Base-by-base conservation (phyloP, 331 rosid genomes). In the Quercus lobata region DNA sequence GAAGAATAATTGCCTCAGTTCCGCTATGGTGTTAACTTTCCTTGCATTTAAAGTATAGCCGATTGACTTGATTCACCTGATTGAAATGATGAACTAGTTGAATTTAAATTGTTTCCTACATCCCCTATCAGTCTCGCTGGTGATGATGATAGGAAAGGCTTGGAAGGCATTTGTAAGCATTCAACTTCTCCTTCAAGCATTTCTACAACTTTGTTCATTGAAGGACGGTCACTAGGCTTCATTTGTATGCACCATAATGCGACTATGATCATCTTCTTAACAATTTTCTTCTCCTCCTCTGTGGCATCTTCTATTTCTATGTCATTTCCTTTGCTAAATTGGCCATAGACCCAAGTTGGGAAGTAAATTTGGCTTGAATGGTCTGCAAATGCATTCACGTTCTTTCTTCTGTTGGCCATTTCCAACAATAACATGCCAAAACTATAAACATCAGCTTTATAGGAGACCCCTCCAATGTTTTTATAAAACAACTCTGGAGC, bases 401-500 rank as follows among this genome's bases (percentile, higher is more conserved):
- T 79, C 78, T 37, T 75, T 63, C 80, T 75, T 61, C 78, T 78
- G 1, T 77, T 63, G 7, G 75, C 78, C 82, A 85, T 85, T 68
- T 85, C 89, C 77, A 82, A 80, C 16, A 85, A 80, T 8, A 86
- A 22, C 87, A 84, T 84, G 53, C 84, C 87, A 14, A 80, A 84
- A 21, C 82, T 84, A 74, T 80, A 84, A 1, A 84, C 83, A 74
- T 84, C 88, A 0, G 83, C 80, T 60, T 78, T 84, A 1, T 78
- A 73, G 0, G 85, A 84, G 6, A 86, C 21, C 0, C 69, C 6
- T 3, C 89, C 89, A 17, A 86, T 80, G 22, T 83, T 83, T 19
- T 81, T 78, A 5, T 83, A 83, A 35, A 72, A 78, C 6, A 86
- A 55, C 57, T 86, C 83, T 1, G 89, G 89, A 22, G 89, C 87